Conservation (phyloP, 2,329 filamentous ascomycete species). For the Diaporthe velutina region DNA sequence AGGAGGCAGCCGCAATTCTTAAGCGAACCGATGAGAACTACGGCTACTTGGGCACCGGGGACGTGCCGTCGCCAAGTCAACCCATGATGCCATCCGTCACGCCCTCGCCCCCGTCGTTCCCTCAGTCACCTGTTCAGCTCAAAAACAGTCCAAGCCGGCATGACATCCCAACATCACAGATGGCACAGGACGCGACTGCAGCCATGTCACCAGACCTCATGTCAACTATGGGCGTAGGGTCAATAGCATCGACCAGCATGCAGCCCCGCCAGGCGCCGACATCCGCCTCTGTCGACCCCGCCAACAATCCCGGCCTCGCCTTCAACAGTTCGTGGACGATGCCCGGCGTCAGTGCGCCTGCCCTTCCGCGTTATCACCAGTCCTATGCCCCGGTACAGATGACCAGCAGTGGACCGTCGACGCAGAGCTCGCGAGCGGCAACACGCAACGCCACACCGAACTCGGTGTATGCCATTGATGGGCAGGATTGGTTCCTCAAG, state of each 20-base stretch:
- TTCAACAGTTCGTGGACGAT: constrained; percentile 45
- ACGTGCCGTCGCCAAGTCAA: constrained; percentile 68
- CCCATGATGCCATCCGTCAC: constrained; percentile 44
- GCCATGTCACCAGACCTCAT: constrained; percentile 48
- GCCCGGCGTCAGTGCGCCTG: constrained; percentile 42
- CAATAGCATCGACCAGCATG: constrained; percentile 44
- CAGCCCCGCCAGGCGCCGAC: constrained; percentile 37
- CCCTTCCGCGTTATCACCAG: constrained; percentile 47
- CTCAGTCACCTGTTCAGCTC: constrained; percentile 41
- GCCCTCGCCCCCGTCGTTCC: constrained; percentile 43
- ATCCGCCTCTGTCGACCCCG: constrained; percentile 37
- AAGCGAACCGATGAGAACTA: constrained; percentile 84
- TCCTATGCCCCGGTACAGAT: constrained; percentile 44
- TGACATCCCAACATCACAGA: constrained; percentile 42
- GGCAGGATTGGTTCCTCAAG: constrained; percentile 69
- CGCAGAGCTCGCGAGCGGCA: constrained; percentile 38
- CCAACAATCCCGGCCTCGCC: constrained; percentile 31
- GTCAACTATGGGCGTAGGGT: constrained; percentile 40
- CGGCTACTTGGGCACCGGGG: constrained; percentile 75
- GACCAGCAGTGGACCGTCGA: constrained; percentile 40
- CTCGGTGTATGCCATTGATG: constrained; percentile 59
- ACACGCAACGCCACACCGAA: constrained; percentile 48
- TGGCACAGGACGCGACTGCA: constrained; percentile 43
- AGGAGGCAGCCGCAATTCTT: constrained; percentile 84
- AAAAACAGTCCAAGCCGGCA: constrained; percentile 48